Conservation (phyloP, 2,329 filamentous ascomycete genomes). For the Trichoderma simmonsii region DNA sequence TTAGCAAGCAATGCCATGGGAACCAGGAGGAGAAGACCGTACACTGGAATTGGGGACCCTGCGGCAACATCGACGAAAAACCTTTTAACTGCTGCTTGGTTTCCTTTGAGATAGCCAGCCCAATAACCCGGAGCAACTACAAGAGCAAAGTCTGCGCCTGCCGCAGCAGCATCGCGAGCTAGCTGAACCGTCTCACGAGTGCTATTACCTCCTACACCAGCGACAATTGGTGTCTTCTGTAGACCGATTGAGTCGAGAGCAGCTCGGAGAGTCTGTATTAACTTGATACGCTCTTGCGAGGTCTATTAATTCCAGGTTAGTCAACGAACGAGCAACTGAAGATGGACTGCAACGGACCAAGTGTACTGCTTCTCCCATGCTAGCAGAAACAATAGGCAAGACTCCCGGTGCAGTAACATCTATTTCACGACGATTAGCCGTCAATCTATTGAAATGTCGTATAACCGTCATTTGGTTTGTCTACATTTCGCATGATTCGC, state of each 20-base stretch:
- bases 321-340: too few species aligned
- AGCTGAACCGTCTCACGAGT: constrained; percentile 8
- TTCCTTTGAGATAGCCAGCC: background rate
- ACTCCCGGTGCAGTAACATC: background rate
- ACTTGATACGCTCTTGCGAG: background rate
- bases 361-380: constrained; percentile 8
- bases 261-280: background rate
- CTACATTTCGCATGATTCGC: background rate
- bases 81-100: background rate
- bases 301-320: background rate
- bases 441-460: background rate
- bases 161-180: background rate
- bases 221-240: background rate
- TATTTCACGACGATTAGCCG: background rate
- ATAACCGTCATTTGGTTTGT: background rate
- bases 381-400: background rate
- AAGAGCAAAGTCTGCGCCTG: background rate
- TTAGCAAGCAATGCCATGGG: background rate
- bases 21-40: background rate
- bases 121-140: background rate
- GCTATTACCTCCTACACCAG: background rate
- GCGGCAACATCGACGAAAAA: background rate
- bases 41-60: background rate
- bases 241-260: background rate
- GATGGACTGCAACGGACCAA: background rate